phyloP scores from a whole-genome alignment of 73 alveolate species.

The Uronychia binucleata region DNA sequence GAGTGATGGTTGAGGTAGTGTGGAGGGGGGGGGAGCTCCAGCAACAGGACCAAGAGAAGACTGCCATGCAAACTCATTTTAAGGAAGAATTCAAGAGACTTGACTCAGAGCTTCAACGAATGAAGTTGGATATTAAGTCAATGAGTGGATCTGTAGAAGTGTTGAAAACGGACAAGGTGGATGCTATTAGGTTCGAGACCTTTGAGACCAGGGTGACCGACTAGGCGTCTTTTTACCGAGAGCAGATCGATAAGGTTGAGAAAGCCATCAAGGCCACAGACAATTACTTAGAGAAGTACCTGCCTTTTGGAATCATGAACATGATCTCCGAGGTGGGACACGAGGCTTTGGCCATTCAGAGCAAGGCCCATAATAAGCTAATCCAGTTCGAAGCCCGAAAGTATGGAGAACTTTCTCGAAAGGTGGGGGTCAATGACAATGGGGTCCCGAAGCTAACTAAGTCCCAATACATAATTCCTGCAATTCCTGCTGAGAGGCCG shows the following conservation, averaged over 20 bases:
- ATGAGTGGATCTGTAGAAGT: neutral
- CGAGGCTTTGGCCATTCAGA: neutral
- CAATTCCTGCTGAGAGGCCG: neutral
- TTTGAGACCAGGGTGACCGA: neutral
- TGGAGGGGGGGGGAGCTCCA: no score
- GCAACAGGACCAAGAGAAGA: neutral
- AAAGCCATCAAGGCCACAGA: neutral
- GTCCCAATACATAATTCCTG: neutral
- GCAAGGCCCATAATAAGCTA: neutral
- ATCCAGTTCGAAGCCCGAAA: neutral
- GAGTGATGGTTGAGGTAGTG: no score
- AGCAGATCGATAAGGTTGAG: neutral
- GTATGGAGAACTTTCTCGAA: neutral
- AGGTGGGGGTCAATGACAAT: neutral
- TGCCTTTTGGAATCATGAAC: neutral
- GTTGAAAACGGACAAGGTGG: neutral
- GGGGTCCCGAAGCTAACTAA: neutral
- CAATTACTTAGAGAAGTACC: neutral
- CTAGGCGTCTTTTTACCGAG: neutral
- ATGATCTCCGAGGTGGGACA: neutral
- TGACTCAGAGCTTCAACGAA: neutral
- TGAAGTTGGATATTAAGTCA: neutral
- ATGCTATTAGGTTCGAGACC: neutral
- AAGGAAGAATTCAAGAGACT: neutral
- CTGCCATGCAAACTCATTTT: neutral